Evolutionary conservation across 2,329 filamentous ascomycete species (phyloP).

Genomic region (Fusarium sp.): DNA sequence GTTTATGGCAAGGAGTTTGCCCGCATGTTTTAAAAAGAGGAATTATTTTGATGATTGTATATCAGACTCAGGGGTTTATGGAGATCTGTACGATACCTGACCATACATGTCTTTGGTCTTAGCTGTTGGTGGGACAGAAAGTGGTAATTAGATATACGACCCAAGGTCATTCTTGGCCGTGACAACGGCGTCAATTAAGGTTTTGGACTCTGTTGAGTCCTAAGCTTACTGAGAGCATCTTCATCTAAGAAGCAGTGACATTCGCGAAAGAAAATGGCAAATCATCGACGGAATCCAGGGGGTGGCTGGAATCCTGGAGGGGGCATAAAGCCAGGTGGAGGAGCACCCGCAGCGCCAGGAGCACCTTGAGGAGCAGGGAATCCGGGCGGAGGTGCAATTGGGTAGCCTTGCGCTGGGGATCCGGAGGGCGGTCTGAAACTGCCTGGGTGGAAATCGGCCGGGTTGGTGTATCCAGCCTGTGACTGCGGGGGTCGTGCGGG

Average conservation of each 20-base stretch:
- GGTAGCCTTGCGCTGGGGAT: slow-evolving; percentile 54
- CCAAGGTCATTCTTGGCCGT: slow-evolving; percentile 28
- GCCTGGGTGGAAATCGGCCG: slow-evolving; percentile 62
- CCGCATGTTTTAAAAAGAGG: slow-evolving; percentile 39
- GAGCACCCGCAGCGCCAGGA: slow-evolving; percentile 51
- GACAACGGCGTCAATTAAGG: slow-evolving; percentile 30
- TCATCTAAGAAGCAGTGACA: slow-evolving; percentile 20
- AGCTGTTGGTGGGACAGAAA: slow-evolving; percentile 25
- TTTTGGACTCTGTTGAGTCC: slow-evolving; percentile 28
- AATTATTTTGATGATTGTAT: slow-evolving; percentile 46
- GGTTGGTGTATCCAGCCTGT: slow-evolving; percentile 60
- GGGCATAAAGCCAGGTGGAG: slow-evolving; percentile 57
- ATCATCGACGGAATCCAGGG: slow-evolving; percentile 58
- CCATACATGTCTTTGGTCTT: slow-evolving; percentile 39
- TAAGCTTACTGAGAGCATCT: slow-evolving; percentile 30
- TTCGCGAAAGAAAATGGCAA: slow-evolving; percentile 11
- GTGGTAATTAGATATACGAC: slow-evolving; percentile 40
- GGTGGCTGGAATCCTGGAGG: slow-evolving; percentile 61
- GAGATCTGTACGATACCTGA: slow-evolving; percentile 42
- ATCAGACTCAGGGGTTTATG: slow-evolving; percentile 38
- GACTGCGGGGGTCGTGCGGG: slow-evolving; percentile 63
- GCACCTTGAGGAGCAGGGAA: slow-evolving; percentile 55
- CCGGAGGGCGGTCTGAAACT: slow-evolving; percentile 56
- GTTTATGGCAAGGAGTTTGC: slow-evolving; percentile 45
- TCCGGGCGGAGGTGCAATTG: slow-evolving; percentile 55